Base-by-base conservation (phyloP, 768 basidiomycete genomes). In the Kwoniella dejecticola region DNA sequence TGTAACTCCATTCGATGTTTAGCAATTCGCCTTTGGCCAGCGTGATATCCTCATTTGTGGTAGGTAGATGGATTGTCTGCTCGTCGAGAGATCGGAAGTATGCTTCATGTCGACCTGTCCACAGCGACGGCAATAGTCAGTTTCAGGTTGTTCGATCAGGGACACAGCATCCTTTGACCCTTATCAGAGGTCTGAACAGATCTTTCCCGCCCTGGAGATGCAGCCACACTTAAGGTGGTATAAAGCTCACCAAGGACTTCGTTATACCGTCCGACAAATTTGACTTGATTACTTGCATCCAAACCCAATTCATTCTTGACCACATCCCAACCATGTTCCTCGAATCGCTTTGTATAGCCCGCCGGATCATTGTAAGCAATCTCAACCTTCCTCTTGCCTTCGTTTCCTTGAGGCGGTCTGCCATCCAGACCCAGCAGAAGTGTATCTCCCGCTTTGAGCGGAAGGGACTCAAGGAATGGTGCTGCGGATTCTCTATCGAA, bases 1-100 rank as follows among this genome's bases (percentile, higher is more conserved):
- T 99, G 77, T 87, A 82, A 40, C 91, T 92, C 66, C 87, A 83
- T 75, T 98, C 96, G 42, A 98, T 86, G 66, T 89, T 86, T 64
- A 99, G 74, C 27, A 88, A 80, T 77, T 99, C 96, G 60, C 84
- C 86, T 60, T 87, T 79, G 6, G 81, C 77, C 70, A 99, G 89
- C 8, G 74, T 66, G 44, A 89, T 66, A 2, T 76, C 67, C 10
- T 50, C 27, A 23, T 68, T 46, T n/a, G 46, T 29, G 19, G 40
- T 53, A n/a, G 70, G 71, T 6, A 72, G 60, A 47, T 67, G 71
- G 29, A 96, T 71, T 1, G 79, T 81, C 60, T 92, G 90, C 2
- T 82, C 68, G 26, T 77, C 80, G 53, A 83, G 84, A 3, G 90
- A 90, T 69, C 84, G 85, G 77, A 87, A 90, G 77, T 85, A 94